Percentiles rank a stretch among this genome's conserved stretches.
Evolutionary conservation across 495 filamentous ascomycete species (phyloP).

Genomic region (Aspergillus conjunctus): DNA sequence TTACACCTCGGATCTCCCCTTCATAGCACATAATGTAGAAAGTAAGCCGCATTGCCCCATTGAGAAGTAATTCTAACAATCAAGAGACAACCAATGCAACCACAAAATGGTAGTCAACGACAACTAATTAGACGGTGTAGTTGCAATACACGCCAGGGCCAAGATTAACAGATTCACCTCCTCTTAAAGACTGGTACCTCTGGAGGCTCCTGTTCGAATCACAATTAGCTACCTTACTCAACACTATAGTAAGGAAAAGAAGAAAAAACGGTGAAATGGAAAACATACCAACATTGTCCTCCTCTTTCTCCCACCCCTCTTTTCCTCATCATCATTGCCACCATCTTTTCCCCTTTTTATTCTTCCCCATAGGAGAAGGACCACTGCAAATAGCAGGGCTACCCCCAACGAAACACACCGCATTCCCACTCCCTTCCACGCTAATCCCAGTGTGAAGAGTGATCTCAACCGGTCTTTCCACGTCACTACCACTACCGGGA

Average conservation of each 20-base stretch:
- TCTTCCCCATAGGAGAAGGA: not conserved
- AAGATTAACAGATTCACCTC: not conserved
- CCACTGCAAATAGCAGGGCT: not conserved
- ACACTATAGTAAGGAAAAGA: not conserved
- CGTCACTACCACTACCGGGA: not conserved
- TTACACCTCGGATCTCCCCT: no score
- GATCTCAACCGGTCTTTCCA: slow-evolving; percentile 16
- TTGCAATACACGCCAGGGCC: no score
- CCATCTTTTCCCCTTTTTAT: slow-evolving; percentile 25
- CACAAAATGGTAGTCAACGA: no score
- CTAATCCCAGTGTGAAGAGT: slow-evolving; percentile 33
- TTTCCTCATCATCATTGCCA: not conserved
- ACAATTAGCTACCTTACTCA: no score
- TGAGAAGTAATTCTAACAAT: no score
- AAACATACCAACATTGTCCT: slow-evolving; percentile 34
- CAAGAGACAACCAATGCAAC: no score
- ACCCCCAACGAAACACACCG: slow-evolving; percentile 19
- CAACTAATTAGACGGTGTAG: no score
- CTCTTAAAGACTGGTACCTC: not conserved
- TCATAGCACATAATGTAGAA: no score
- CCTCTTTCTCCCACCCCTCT: slow-evolving; percentile 26
- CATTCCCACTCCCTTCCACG: slow-evolving; percentile 30
- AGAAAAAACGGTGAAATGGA: not conserved
- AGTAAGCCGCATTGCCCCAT: no score
- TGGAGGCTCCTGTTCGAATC: not conserved